phyloP scores from a whole-genome alignment of 768 basidiomycete genomes.

The Rhizopogon salebrosus region DNA sequence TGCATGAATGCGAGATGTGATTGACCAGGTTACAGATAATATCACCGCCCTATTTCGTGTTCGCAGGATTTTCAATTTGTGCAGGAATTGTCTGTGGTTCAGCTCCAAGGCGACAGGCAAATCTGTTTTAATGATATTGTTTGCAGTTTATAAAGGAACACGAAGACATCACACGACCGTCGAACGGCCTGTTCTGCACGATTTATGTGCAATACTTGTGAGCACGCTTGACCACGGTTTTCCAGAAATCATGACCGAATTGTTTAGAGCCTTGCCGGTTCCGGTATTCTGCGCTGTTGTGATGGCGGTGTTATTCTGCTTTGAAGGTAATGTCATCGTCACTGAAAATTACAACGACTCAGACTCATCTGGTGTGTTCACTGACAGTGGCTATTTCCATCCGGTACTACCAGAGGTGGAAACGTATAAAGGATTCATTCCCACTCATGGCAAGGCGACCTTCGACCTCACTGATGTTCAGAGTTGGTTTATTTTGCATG shows the following conservation, averaged over 20 bases:
- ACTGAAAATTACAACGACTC: neutral
- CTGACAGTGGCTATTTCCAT: slow-evolving; percentile 36
- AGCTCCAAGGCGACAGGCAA: slow-evolving; percentile 4
- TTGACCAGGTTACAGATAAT: slow-evolving; percentile 23
- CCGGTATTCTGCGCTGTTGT: slow-evolving; percentile 42
- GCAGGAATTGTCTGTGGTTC: slow-evolving; percentile 33
- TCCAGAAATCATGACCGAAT: slow-evolving; percentile 9
- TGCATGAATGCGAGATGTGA: neutral
- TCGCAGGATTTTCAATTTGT: slow-evolving; percentile 34
- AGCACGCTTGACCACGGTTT: slow-evolving; percentile 13
- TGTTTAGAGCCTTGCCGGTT: slow-evolving; percentile 26
- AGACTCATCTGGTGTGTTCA: neutral
- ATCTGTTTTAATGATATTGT: neutral
- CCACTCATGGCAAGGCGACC: slow-evolving; percentile 34
- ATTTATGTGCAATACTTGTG: slow-evolving; percentile 31
- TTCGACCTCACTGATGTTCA: slow-evolving; percentile 33
- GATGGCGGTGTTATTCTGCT: slow-evolving; percentile 32
- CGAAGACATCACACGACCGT: slow-evolving; percentile 10
- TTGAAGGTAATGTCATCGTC: slow-evolving; percentile 37
- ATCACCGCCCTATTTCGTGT: slow-evolving; percentile 35
- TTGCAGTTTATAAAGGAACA: slow-evolving; percentile 14
- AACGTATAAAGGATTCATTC: slow-evolving; percentile 32
- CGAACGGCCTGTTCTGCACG: slow-evolving; percentile 50
- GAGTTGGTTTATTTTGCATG: slow-evolving; percentile 38
- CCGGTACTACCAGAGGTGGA: slow-evolving; percentile 38